Conservation (phyloP, 768 basidiomycete species). For the Tylopilus felleus region DNA sequence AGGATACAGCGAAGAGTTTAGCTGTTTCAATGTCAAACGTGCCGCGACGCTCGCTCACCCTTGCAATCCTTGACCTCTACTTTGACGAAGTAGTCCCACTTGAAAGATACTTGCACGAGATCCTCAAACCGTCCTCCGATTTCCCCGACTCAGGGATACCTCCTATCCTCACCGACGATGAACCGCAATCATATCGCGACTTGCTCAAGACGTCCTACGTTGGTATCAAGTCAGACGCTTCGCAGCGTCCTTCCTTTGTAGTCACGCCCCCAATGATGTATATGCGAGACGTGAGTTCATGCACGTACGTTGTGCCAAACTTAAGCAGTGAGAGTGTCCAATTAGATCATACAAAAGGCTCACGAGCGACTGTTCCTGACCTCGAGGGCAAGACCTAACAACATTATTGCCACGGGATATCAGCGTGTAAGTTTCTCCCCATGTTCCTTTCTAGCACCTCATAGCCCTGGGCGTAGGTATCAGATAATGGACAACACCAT, state of each 20-base stretch:
- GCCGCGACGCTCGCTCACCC: slow-evolving; percentile 16
- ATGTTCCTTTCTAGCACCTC: not conserved
- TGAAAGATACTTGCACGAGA: slow-evolving; percentile 37
- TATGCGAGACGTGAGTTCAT: slow-evolving; percentile 50
- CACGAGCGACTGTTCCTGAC: slow-evolving; percentile 51
- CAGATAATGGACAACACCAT: slow-evolving; percentile 37
- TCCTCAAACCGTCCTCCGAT: slow-evolving; percentile 27
- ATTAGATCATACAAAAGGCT: slow-evolving; percentile 59
- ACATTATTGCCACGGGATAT: slow-evolving; percentile 69
- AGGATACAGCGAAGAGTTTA: not conserved
- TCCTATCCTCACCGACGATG: slow-evolving; percentile 13
- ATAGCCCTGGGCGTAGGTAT: slow-evolving; percentile 11
- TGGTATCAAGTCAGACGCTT: slow-evolving; percentile 31
- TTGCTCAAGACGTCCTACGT: slow-evolving; percentile 50
- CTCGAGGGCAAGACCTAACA: slow-evolving; percentile 39
- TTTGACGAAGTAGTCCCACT: slow-evolving; percentile 41
- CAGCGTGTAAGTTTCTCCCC: slow-evolving; percentile 40
- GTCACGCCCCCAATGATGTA: slow-evolving; percentile 41
- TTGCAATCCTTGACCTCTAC: slow-evolving; percentile 41
- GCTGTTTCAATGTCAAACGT: slow-evolving; percentile 1
- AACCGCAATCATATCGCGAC: slow-evolving; percentile 28
- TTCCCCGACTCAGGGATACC: slow-evolving; percentile 6
- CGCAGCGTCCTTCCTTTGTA: slow-evolving; percentile 24
- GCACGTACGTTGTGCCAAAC: not conserved
- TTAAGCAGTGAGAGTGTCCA: not conserved